A percentile compares a stretch with the other conserved stretches of the same genome.
These are phyloP conservation scores for Mychonastes homosphaera DNA, from an alignment of 139 green algal species.

Conservation along the genomic window DNA sequence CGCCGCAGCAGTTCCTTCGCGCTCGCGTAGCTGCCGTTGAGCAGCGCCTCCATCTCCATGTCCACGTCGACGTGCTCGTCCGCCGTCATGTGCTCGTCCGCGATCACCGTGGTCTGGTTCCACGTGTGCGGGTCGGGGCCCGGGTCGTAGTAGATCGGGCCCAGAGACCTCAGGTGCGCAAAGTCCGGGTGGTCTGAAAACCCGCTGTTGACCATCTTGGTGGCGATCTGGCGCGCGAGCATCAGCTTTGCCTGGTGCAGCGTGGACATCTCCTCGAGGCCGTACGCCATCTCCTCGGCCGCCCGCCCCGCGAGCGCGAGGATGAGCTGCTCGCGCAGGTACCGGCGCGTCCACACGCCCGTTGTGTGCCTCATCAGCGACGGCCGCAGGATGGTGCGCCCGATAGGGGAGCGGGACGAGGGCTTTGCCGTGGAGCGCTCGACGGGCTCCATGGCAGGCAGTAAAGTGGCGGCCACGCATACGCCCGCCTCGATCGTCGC, in stretches of 20 bases:
- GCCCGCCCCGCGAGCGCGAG: constrained; percentile 53
- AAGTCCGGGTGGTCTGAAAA: constrained; percentile 44
- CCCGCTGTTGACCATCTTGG: constrained; percentile 43
- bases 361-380: constrained; percentile 22
- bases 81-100: constrained; percentile 27
- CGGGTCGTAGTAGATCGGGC: constrained; percentile 27
- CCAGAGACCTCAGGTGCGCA: constrained; percentile 36
- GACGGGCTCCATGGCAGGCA: constrained; percentile 79
- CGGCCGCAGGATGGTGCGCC: constrained; percentile 61
- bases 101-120: constrained; percentile 15
- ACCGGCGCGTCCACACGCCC: constrained; percentile 48
- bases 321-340: constrained; percentile 69
- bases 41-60: constrained; percentile 46
- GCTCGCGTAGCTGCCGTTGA: constrained; percentile 43
- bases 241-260: constrained; percentile 25
- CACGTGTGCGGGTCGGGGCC: constrained; percentile 29
- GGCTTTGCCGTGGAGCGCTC: constrained; percentile 62
- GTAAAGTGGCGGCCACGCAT: constrained; percentile 54
- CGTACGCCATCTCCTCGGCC: constrained; percentile 36
- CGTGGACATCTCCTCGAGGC: constrained; percentile 30
- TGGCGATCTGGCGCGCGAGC: constrained; percentile 35
- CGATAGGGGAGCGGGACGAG: constrained; percentile 55
- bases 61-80: constrained; percentile 37
- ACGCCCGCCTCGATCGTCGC: constrained; percentile 66
- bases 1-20: constrained; percentile 44